Percentiles rank a stretch among this genome's conserved stretches.
phyloP scores from a whole-genome alignment of 495 filamentous ascomycete species.

The Neurospora sp. region DNA sequence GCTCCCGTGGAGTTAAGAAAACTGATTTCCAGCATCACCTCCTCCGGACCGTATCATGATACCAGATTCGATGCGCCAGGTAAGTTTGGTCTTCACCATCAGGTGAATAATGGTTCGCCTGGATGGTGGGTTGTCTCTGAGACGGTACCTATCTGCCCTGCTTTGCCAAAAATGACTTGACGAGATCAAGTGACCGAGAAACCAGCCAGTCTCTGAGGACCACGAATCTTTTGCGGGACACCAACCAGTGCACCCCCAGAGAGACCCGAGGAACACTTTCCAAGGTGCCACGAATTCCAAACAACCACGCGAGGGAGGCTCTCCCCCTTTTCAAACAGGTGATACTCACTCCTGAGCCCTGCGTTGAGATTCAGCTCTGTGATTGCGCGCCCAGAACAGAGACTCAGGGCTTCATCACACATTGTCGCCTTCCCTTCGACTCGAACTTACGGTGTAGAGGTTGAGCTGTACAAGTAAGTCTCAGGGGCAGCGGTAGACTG shows the following conservation, averaged over 20 bases:
- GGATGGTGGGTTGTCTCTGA: not conserved
- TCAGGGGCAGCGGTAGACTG: not conserved
- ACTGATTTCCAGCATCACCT: not conserved
- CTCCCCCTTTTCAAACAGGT: not conserved
- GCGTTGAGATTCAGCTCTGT: not conserved
- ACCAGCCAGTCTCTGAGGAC: not conserved
- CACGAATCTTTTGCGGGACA: not conserved
- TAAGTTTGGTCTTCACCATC: not conserved
- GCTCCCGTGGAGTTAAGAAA: not conserved
- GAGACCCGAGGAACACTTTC: not conserved
- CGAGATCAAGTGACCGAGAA: not conserved
- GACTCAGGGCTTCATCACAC: not conserved
- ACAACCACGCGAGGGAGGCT: not conserved
- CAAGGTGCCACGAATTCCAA: not conserved
- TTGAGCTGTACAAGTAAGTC: not conserved
- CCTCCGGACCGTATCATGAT: not conserved
- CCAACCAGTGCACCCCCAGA: not conserved
- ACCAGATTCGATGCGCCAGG: not conserved
- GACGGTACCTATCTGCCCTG: not conserved
- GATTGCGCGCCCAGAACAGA: not conserved
- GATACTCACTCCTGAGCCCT: not conserved
- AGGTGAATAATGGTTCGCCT: not conserved
- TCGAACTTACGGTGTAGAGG: not conserved
- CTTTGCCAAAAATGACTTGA: not conserved
- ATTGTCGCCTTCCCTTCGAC: not conserved